Evolutionary conservation across 352 stramenopile species (phyloP).

Genomic region (Phytophthora tubulina): DNA sequence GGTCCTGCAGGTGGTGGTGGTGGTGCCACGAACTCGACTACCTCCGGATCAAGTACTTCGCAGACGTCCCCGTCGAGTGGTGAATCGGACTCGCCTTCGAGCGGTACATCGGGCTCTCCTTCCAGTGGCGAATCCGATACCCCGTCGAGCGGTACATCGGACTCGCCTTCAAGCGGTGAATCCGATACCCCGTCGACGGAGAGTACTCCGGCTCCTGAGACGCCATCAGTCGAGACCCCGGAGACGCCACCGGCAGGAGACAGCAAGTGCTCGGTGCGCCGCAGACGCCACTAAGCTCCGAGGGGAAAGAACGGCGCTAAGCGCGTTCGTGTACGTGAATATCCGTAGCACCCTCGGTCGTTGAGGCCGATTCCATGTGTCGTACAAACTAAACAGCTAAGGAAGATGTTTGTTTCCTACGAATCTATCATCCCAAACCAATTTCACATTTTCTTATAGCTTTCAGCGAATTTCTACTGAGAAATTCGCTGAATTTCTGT

Average conservation of each 20-base stretch:
- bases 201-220: conserved; percentile 11
- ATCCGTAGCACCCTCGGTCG: conserved; percentile 12
- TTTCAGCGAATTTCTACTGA: not conserved
- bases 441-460: no score
- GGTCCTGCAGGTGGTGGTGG: conserved; percentile 22
- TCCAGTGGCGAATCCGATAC: conserved; percentile 16
- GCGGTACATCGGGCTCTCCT: conserved; percentile 7
- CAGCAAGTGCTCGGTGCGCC: conserved; percentile 32
- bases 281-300: conserved; percentile 27
- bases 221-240: conserved; percentile 28
- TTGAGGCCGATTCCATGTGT: conserved; percentile 15
- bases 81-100: conserved; percentile 9
- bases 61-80: conserved; percentile 22
- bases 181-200: conserved; percentile 19
- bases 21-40: conserved; percentile 23
- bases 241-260: conserved; percentile 8
- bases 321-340: conserved; percentile 10
- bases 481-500: not conserved
- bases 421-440: not conserved
- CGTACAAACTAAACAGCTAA: conserved; percentile 22
- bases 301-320: not conserved
- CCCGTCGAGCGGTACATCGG: conserved; percentile 18
- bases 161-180: conserved; percentile 9
- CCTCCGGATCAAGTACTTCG: conserved; percentile 12
- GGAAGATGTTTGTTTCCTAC: conserved; percentile 17